A percentile compares a stretch with the other conserved stretches of the same genome.
Conservation (phyloP, 73 alveolate species). For the Paramecium pentaurelia region DNA sequence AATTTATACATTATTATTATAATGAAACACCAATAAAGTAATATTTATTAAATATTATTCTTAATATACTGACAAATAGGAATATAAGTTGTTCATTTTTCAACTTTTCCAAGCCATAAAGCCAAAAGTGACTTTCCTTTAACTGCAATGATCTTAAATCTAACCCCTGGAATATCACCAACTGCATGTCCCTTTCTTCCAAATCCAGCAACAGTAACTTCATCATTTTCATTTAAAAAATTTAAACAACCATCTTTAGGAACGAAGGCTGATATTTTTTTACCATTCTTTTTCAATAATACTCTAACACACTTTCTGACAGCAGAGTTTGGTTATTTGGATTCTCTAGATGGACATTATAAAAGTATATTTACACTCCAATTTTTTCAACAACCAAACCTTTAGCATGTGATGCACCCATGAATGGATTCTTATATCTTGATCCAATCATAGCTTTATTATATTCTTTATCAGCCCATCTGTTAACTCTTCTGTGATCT, state of each 20-base stretch:
- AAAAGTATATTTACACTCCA: conserved; percentile 26
- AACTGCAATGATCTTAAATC: conserved; percentile 75
- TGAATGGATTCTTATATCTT: conserved; percentile 76
- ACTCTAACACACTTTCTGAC: conserved; percentile 81
- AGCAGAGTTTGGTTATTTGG: conserved; percentile 81
- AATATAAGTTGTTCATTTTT: conserved; percentile 49
- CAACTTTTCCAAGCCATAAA: conserved; percentile 68
- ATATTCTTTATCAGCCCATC: conserved; percentile 74
- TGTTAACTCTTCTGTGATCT: conserved; percentile 59
- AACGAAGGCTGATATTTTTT: conserved; percentile 70
- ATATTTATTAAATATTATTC: neutral
- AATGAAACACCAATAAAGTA: neutral
- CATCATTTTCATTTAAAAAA: conserved; percentile 75
- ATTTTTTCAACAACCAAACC: conserved; percentile 76
- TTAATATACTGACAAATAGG: neutral
- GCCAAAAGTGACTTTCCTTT: conserved; percentile 76
- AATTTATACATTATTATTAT: neutral
- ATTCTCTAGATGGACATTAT: conserved; percentile 44
- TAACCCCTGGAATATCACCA: conserved; percentile 78
- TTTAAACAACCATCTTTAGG: conserved; percentile 78
- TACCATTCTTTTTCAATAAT: conserved; percentile 70
- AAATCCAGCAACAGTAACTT: conserved; percentile 76
- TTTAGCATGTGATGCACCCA: conserved; percentile 78
- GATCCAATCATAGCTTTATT: conserved; percentile 70
- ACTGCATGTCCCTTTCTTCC: conserved; percentile 84